Percentiles rank a stretch among this genome's conserved stretches.
These are phyloP conservation scores for Alternaria sp. DNA, from an alignment of 2,329 filamentous ascomycete genomes.

Conservation along the genomic window DNA sequence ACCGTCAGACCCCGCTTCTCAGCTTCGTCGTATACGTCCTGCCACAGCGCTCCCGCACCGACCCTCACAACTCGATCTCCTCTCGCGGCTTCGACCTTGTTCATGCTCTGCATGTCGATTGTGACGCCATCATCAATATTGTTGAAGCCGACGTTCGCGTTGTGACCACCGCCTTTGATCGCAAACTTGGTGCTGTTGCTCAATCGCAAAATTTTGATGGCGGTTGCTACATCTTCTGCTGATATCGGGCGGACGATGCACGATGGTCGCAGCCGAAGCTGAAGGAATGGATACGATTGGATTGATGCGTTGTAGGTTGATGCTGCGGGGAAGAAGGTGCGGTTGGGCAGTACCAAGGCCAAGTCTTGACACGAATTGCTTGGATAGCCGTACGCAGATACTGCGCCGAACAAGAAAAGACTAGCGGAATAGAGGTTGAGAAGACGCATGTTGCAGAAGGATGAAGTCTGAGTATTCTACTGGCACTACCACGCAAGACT, in stretches of 20 bases:
- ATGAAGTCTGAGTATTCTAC: neutral
- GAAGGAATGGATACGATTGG: constrained; percentile 29
- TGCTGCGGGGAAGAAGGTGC: constrained; percentile 23
- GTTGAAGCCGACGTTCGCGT: constrained; percentile 32
- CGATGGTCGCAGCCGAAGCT: constrained; percentile 23
- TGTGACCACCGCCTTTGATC: constrained; percentile 34
- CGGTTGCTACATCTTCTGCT: constrained; percentile 24
- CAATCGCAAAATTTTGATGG: constrained; percentile 16
- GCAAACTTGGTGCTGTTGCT: constrained; percentile 26
- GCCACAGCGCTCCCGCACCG: constrained; percentile 40
- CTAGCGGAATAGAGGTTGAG: neutral
- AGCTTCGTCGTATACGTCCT: constrained; percentile 44
- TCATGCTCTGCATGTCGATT: constrained; percentile 38
- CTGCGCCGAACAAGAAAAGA: neutral
- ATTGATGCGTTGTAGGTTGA: constrained; percentile 31
- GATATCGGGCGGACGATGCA: constrained; percentile 30
- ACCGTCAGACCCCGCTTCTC: constrained; percentile 25
- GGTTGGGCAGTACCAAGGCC: constrained; percentile 16
- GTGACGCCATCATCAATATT: constrained; percentile 41
- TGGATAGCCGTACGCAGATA: neutral
- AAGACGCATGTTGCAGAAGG: neutral
- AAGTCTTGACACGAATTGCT: constrained; percentile 18
- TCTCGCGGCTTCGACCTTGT: constrained; percentile 19
- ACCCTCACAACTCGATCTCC: constrained; percentile 25
- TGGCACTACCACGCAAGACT: neutral